Evolutionary conservation across 305 asterid species (phyloP).

Genomic region (Stenogyne calaminthoides): DNA sequence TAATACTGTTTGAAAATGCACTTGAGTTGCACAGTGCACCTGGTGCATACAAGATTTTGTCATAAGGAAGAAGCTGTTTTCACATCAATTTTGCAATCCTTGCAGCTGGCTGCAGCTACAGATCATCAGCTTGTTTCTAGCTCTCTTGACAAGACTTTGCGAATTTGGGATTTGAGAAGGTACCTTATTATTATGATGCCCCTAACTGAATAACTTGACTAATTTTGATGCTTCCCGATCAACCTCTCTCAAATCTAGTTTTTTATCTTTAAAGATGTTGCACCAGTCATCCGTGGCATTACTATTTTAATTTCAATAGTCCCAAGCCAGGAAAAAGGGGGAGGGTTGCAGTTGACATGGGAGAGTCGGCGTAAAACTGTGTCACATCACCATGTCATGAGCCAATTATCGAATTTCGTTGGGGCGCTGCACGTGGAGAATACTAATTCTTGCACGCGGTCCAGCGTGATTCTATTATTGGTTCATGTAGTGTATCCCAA

Average conservation of each 20-base stretch:
- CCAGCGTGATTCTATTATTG: no score
- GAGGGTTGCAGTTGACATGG: no score
- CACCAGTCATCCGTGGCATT: neutral
- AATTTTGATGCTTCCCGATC: neutral
- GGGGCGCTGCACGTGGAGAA: no score
- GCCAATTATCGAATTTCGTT: no score
- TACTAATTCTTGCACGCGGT: no score
- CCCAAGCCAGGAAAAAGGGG: no score
- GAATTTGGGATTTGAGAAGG: slow-evolving; percentile 99
- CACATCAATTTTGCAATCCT: slow-evolving; percentile 31
- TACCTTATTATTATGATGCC: slow-evolving; percentile 30
- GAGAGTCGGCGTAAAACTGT: no score
- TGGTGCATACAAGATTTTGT: no score
- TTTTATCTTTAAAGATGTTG: slow-evolving; percentile 7
- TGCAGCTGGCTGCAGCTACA: slow-evolving; percentile 84
- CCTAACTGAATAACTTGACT: neutral
- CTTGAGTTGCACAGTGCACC: no score
- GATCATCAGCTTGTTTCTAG: slow-evolving; percentile 87
- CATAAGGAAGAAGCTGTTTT: neutral
- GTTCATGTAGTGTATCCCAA: no score
- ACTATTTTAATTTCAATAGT: slow-evolving; percentile 8
- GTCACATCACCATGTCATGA: no score
- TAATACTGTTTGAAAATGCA: no score
- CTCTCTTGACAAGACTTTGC: slow-evolving; percentile 84
- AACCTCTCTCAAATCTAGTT: neutral